Evolutionary conservation across 805 yeast species (phyloP).

Genomic region (Brettanomyces naardenensis): DNA sequence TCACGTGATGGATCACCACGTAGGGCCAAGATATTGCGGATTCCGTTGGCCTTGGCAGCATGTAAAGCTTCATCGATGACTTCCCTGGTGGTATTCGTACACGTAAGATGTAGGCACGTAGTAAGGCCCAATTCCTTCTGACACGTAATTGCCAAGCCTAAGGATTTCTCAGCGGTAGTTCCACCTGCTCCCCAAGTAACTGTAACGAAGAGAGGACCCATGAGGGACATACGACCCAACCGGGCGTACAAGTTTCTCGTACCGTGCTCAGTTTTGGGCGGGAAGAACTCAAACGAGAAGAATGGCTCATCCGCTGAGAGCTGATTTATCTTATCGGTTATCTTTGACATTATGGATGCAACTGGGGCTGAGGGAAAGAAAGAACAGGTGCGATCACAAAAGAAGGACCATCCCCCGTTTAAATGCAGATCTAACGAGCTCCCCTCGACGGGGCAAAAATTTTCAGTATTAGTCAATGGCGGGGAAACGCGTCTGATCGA

Average conservation of each 20-base stretch:
- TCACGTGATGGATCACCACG: conserved; percentile 95
- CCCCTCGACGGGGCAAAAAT: too few species aligned
- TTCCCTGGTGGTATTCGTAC: conserved; percentile 80
- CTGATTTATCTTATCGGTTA: conserved; percentile 43
- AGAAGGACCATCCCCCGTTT: too few species aligned
- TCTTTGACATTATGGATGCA: too few species aligned
- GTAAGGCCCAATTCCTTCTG: conserved; percentile 73
- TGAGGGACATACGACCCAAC: conserved; percentile 77
- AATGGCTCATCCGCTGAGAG: conserved; percentile 42
- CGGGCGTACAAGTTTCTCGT: conserved; percentile 78
- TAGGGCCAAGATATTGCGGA: conserved; percentile 81
- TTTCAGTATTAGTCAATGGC: too few species aligned
- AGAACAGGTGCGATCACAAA: too few species aligned
- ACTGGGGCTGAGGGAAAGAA: too few species aligned
- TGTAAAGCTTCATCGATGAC: conserved; percentile 74
- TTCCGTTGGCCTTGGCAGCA: conserved; percentile 68
- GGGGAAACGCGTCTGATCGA: too few species aligned
- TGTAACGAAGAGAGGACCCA: conserved; percentile 85
- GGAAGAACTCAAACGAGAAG: conserved; percentile 91
- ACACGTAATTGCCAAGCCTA: conserved; percentile 74
- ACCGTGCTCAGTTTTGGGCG: conserved; percentile 91
- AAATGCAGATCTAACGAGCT: too few species aligned
- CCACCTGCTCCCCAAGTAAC: conserved; percentile 99
- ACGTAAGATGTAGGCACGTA: conserved; percentile 89
- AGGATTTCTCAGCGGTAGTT: conserved; percentile 77